phyloP scores from a whole-genome alignment of 2,329 filamentous ascomycete species.

The Alternaria novae-zelandiae region DNA sequence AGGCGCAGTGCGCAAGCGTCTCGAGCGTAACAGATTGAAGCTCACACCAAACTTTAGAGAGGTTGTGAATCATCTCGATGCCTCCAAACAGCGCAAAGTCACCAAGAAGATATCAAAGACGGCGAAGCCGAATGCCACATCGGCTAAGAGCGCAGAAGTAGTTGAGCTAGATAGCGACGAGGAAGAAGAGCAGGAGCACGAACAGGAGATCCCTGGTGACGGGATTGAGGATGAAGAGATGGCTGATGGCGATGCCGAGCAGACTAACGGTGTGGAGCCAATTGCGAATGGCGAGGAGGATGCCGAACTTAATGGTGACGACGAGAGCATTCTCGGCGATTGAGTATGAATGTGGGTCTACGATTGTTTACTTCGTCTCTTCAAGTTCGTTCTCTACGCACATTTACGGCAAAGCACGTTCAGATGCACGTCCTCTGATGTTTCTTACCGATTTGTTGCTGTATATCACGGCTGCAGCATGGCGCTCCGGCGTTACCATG shows the following conservation, averaged over 20 bases:
- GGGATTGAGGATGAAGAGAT: slow-evolving; percentile 50
- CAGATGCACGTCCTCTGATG: background rate
- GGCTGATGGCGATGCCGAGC: slow-evolving; percentile 47
- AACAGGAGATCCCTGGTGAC: slow-evolving; percentile 32
- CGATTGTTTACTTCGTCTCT: background rate
- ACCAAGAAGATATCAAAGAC: slow-evolving; percentile 27
- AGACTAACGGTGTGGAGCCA: slow-evolving; percentile 51
- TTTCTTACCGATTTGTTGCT: background rate
- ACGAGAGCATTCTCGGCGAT: slow-evolving; percentile 53
- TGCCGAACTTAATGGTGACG: slow-evolving; percentile 39
- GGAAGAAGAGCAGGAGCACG: slow-evolving; percentile 36
- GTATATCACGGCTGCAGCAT: slow-evolving; percentile 7
- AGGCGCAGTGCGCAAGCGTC: slow-evolving; percentile 68
- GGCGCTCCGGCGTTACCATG: slow-evolving; percentile 17
- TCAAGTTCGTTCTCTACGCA: background rate
- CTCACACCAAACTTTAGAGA: slow-evolving; percentile 87
- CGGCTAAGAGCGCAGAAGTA: slow-evolving; percentile 50
- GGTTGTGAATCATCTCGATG: slow-evolving; percentile 78
- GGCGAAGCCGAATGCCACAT: slow-evolving; percentile 49
- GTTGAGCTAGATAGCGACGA: slow-evolving; percentile 45
- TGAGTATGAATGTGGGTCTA: slow-evolving; percentile 19
- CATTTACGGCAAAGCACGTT: background rate
- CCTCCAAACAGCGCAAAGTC: slow-evolving; percentile 55
- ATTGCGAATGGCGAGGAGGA: slow-evolving; percentile 36
- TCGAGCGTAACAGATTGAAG: slow-evolving; percentile 79